Evolutionary conservation across 306 rosid genomes (phyloP).

Genomic region (Quercus robur): DNA sequence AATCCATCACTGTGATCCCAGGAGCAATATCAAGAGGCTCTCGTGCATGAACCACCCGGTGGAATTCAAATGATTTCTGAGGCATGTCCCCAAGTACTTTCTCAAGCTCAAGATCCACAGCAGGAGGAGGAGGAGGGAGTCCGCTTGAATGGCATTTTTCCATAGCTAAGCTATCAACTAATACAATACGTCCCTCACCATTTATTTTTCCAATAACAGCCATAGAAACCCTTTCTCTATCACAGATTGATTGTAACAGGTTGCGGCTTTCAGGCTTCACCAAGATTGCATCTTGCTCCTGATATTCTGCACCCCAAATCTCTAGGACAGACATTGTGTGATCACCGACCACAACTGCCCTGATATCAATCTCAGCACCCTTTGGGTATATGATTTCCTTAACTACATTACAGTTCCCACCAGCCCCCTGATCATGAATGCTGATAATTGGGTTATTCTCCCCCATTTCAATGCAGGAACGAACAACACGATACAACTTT

Average conservation of each 20-base stretch:
- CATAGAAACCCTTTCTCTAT: slow-evolving; percentile 84
- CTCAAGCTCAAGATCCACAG: slow-evolving; percentile 85
- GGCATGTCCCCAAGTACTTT: slow-evolving; percentile 98
- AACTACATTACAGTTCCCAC: slow-evolving; percentile 91
- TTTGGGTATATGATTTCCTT: slow-evolving; percentile 83
- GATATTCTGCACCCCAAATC: slow-evolving; percentile 97
- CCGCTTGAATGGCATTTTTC: slow-evolving; percentile 43
- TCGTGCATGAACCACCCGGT: slow-evolving; percentile 42
- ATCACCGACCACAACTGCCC: slow-evolving; percentile 80
- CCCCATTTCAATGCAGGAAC: slow-evolving; percentile 93
- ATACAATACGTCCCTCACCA: slow-evolving; percentile 67
- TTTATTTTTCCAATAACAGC: slow-evolving; percentile 82
- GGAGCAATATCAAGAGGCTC: slow-evolving; percentile 87
- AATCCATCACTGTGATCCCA: slow-evolving; percentile 51
- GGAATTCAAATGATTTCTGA: slow-evolving; percentile 61
- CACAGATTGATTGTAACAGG: slow-evolving; percentile 65
- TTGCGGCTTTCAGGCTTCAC: slow-evolving; percentile 71
- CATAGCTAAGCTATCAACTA: slow-evolving; percentile 67
- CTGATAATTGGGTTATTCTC: slow-evolving; percentile 80
- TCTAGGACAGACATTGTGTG: slow-evolving; percentile 90
- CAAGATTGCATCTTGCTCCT: slow-evolving; percentile 91
- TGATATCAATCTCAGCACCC: slow-evolving; percentile 76
- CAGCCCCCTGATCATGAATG: slow-evolving; percentile 96
- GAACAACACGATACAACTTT: slow-evolving; percentile 85
- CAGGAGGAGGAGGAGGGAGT: slow-evolving; percentile 67